These are phyloP conservation scores for Nemania diffusa DNA, from an alignment of 2,329 filamentous ascomycete genomes.

Conservation along the genomic window DNA sequence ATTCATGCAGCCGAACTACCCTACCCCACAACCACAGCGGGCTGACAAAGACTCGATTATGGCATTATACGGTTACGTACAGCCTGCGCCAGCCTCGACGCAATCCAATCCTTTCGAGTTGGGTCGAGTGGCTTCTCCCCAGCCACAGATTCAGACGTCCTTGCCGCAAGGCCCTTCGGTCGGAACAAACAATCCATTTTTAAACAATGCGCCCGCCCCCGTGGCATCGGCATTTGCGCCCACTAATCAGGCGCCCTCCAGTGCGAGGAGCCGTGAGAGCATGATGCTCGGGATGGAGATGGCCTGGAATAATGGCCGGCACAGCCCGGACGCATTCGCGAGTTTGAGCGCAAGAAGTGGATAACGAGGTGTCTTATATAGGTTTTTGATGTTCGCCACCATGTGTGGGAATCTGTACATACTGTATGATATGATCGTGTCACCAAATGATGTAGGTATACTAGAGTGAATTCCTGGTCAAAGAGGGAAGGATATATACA, in stretches of 20 bases:
- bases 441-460: constrained; percentile 41
- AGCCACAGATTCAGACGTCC: constrained; percentile 44
- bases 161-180: constrained; percentile 49
- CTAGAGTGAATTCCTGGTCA: constrained; percentile 38
- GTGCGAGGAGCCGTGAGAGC: constrained; percentile 75
- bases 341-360: constrained; percentile 73
- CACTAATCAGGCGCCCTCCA: constrained; percentile 40
- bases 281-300: constrained; percentile 72
- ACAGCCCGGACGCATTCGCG: constrained; percentile 83
- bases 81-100: constrained; percentile 55
- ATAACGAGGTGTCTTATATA: constrained; percentile 48
- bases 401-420: constrained; percentile 33
- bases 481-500: constrained; percentile 31
- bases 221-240: constrained; percentile 43
- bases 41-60: constrained; percentile 80
- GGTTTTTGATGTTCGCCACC: neutral
- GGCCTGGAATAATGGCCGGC: constrained; percentile 74
- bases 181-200: constrained; percentile 68
- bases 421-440: constrained; percentile 42
- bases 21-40: constrained; percentile 60
- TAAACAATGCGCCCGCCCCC: constrained; percentile 48
- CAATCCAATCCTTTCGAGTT: constrained; percentile 45
- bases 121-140: constrained; percentile 36
- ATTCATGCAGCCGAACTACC: constrained; percentile 50
- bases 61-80: constrained; percentile 75